Conservation (phyloP, 2,329 filamentous ascomycete genomes). For the Alternaria sp. region DNA sequence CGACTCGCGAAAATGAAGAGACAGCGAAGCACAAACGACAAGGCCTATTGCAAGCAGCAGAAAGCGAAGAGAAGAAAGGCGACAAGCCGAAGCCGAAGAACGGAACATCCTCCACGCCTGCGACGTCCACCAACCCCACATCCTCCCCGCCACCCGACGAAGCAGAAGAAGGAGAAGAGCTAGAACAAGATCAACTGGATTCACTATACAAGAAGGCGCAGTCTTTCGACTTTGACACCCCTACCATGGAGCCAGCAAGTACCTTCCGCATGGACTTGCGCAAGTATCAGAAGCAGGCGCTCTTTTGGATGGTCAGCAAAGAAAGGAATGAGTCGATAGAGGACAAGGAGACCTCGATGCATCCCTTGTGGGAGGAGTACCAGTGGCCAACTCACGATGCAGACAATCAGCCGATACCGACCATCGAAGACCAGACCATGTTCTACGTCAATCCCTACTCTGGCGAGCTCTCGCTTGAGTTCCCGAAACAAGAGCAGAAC, state of each 20-base stretch:
- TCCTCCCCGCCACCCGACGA: conserved; percentile 67
- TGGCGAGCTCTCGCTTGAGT: conserved; percentile 88
- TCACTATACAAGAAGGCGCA: conserved; percentile 94
- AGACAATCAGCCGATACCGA: conserved; percentile 76
- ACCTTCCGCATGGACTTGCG: conserved; percentile 84
- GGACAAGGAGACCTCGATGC: conserved; percentile 79
- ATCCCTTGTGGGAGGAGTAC: conserved; percentile 97
- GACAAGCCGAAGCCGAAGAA: conserved; percentile 54
- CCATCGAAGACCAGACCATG: conserved; percentile 67
- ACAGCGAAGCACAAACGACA: conserved; percentile 82
- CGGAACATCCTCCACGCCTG: conserved; percentile 35
- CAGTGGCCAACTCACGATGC: conserved; percentile 85
- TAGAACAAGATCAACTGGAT: conserved; percentile 95
- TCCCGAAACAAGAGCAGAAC: conserved; percentile 91
- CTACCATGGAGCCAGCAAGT: conserved; percentile 79
- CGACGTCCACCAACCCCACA: conserved; percentile 49
- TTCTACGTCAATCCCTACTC: conserved; percentile 99
- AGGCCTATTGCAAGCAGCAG: conserved; percentile 83
- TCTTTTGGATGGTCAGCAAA: conserved; percentile 96
- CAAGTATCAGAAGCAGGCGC: conserved; percentile 92
- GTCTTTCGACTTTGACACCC: conserved; percentile 92
- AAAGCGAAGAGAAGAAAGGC: conserved; percentile 77
- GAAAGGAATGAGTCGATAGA: conserved; percentile 79
- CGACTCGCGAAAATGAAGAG: conserved; percentile 74
- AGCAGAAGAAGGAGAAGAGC: conserved; percentile 82